A percentile compares a stretch with the other conserved stretches of the same genome.
Evolutionary conservation across 768 basidiomycete species (phyloP).

Genomic region (Russula dissimulans): DNA sequence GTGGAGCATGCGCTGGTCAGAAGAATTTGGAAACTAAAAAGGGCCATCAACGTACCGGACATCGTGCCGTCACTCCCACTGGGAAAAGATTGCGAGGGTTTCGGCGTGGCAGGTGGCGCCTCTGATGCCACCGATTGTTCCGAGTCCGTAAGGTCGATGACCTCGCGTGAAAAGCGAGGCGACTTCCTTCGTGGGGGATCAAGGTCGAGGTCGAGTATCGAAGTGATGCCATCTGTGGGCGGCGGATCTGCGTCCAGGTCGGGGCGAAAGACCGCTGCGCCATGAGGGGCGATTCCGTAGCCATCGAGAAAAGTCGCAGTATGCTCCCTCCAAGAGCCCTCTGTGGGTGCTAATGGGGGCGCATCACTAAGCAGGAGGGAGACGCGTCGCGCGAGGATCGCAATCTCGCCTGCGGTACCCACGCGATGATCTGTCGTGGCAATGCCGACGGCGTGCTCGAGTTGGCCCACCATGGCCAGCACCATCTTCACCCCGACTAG

Average conservation of each 20-base stretch:
- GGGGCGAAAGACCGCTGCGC: conserved; percentile 10
- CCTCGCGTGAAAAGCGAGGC: conserved; percentile 1
- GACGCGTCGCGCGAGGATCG: conserved; percentile 17
- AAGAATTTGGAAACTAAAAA: background rate
- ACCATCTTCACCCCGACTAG: conserved; percentile 13
- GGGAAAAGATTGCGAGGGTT: conserved; percentile 28
- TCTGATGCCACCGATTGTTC: conserved; percentile 34
- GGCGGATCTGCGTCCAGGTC: conserved; percentile 5
- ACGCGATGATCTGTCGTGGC: background rate
- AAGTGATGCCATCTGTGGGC: conserved; percentile 12
- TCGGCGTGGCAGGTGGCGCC: conserved; percentile 44
- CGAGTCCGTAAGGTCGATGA: conserved; percentile 37
- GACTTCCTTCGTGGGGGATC: conserved; percentile 12
- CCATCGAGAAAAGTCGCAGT: conserved; percentile 10
- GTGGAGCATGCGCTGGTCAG: background rate
- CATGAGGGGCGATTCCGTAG: conserved; percentile 6
- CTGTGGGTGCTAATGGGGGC: background rate
- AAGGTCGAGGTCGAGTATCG: conserved; percentile 21
- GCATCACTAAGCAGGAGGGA: conserved; percentile 8
- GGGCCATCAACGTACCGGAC: conserved; percentile 3
- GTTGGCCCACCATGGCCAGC: conserved; percentile 4
- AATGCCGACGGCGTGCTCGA: conserved; percentile 14
- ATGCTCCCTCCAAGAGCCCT: conserved; percentile 4
- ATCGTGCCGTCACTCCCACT: conserved; percentile 23
- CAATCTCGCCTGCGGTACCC: background rate